Evolutionary conservation across 2,329 filamentous ascomycete species (phyloP).

Genomic region (Aspergillus persii): DNA sequence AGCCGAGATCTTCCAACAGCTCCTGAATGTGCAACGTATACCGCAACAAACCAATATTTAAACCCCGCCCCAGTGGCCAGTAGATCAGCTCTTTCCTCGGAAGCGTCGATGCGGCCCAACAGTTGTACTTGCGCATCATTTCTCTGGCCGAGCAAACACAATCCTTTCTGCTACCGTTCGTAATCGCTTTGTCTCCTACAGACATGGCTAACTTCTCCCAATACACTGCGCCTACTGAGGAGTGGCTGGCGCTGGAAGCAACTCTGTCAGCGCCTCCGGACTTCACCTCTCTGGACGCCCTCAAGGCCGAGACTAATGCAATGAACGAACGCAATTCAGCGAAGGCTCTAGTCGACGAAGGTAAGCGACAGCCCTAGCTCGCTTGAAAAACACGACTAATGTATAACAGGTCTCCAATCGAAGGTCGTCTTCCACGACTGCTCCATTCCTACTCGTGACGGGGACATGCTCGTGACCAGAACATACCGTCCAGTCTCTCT

Average conservation of each 20-base stretch:
- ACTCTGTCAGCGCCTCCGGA: conserved; percentile 28
- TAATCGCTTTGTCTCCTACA: not conserved
- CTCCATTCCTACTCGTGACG: conserved; percentile 46
- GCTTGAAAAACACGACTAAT: conserved; percentile 10
- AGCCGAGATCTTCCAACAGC: no score
- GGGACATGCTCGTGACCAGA: conserved; percentile 44
- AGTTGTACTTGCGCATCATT: not conserved
- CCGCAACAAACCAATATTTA: no score
- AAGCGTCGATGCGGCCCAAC: no score
- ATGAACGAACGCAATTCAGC: conserved; percentile 34
- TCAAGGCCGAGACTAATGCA: conserved; percentile 30
- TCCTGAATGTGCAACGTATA: no score
- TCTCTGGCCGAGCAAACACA: not conserved
- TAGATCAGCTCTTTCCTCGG: no score
- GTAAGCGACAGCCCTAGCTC: conserved; percentile 5
- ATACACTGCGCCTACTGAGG: conserved; percentile 43
- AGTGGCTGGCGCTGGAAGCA: conserved; percentile 45
- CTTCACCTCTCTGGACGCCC: conserved; percentile 20
- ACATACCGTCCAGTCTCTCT: conserved; percentile 45
- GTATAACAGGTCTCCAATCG: conserved; percentile 15
- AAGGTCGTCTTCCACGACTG: conserved; percentile 38
- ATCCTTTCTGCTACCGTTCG: not conserved
- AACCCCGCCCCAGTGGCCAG: no score
- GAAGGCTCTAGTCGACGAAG: conserved; percentile 28
- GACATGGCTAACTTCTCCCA: conserved; percentile 38